Conservation (phyloP, 305 asterid species). For the Petunia hybrid region DNA sequence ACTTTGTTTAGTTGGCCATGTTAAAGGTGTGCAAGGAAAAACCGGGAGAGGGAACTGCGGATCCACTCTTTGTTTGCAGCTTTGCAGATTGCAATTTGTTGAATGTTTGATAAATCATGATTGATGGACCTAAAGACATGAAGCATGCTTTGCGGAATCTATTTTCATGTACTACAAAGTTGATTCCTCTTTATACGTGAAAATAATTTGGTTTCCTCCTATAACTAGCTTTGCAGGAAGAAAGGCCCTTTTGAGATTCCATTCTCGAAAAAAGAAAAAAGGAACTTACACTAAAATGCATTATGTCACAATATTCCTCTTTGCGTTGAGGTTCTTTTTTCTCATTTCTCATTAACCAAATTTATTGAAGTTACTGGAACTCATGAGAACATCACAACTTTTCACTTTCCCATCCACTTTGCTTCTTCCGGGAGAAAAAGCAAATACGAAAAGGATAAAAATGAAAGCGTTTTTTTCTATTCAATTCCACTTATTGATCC, state of each 20-base stretch:
- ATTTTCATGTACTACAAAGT: background rate
- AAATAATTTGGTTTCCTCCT: background rate
- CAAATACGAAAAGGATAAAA: background rate
- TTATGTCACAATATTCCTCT: background rate
- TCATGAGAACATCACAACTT: background rate
- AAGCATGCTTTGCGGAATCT: conserved; percentile 9
- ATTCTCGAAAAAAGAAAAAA: background rate
- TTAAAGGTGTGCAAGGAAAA: background rate
- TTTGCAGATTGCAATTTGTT: conserved; percentile 6
- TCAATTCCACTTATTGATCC: too few species aligned
- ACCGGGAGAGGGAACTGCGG: background rate
- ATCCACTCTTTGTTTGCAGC: background rate
- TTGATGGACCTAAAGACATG: background rate
- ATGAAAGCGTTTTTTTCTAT: too few species aligned
- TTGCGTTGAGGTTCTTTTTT: background rate
- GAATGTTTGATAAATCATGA: background rate
- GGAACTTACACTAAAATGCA: background rate
- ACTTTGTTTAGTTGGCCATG: too few species aligned
- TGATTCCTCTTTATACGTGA: background rate
- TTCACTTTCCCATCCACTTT: background rate
- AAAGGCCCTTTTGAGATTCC: background rate
- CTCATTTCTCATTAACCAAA: background rate
- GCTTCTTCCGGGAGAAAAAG: background rate
- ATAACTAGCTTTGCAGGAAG: background rate
- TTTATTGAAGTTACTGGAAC: background rate